Percentiles rank a stretch among this genome's conserved stretches.
These are phyloP conservation scores for Venturia nashicola DNA, from an alignment of 2,329 filamentous ascomycete species.

Conservation along the genomic window DNA sequence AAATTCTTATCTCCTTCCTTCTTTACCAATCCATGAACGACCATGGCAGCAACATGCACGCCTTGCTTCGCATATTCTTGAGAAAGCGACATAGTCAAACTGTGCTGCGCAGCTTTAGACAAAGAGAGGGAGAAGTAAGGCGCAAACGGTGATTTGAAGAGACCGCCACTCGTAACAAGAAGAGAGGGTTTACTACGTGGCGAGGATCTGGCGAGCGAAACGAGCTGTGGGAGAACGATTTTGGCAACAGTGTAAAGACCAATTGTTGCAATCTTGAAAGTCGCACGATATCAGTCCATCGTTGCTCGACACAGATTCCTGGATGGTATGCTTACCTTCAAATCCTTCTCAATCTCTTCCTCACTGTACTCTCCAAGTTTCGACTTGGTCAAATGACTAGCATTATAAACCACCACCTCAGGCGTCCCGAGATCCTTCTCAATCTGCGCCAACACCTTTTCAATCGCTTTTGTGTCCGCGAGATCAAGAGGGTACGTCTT, in stretches of 20 bases:
- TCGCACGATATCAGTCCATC: neutral
- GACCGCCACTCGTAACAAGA: conserved; percentile 36
- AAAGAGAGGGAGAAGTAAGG: conserved; percentile 29
- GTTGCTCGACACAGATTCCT: too few relatives aligned
- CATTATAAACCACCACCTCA: conserved; percentile 12
- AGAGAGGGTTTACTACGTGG: conserved; percentile 29
- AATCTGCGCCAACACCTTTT: neutral
- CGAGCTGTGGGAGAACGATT: conserved; percentile 30
- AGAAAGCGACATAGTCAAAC: conserved; percentile 4
- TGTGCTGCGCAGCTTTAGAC: conserved; percentile 10
- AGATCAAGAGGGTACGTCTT: conserved; percentile 11
- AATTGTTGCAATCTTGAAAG: conserved; percentile 31
- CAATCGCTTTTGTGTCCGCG: neutral
- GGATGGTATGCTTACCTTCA: conserved; percentile 26
- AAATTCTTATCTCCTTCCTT: conserved; percentile 12
- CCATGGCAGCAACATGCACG: conserved; percentile 15
- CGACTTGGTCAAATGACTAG: conserved; percentile 2
- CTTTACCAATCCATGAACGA: conserved; percentile 13
- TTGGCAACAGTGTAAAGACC: conserved; percentile 36
- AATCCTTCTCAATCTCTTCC: conserved; percentile 36
- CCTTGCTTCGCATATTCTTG: conserved; percentile 10
- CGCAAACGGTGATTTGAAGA: conserved; percentile 36
- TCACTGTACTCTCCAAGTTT: conserved; percentile 3
- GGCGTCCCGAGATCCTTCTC: conserved; percentile 11
- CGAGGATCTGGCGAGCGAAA: conserved; percentile 15